A percentile compares a stretch with the other conserved stretches of the same genome.
phyloP scores from a whole-genome alignment of 2,329 filamentous ascomycete species.

The Neurospora crassa region DNA sequence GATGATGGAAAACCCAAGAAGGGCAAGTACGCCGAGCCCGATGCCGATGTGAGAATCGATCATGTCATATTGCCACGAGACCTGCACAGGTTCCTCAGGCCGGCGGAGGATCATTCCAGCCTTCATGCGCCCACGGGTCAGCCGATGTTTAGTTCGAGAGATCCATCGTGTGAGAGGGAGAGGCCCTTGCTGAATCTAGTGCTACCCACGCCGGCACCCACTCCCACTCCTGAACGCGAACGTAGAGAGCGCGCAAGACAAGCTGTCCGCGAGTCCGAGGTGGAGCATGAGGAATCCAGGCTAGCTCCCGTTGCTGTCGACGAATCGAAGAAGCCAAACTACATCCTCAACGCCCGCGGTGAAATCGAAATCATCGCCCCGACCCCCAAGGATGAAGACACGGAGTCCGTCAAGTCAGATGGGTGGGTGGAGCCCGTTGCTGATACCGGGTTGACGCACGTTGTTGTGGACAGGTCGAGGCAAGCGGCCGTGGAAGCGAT shows the following conservation, averaged over 20 bases:
- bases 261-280: neutral
- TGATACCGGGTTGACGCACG: neutral
- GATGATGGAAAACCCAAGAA: constrained; percentile 35
- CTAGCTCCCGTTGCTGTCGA: constrained; percentile 8
- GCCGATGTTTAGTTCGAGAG: constrained; percentile 34
- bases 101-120: constrained; percentile 14
- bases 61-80: constrained; percentile 47
- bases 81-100: constrained; percentile 26
- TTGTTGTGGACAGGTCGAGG: neutral
- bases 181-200: constrained; percentile 52
- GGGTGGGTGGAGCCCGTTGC: neutral
- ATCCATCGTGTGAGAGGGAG: constrained; percentile 44
- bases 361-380: constrained; percentile 34
- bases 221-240: constrained; percentile 33
- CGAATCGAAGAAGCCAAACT: constrained; percentile 9
- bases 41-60: constrained; percentile 56
- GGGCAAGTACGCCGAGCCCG: constrained; percentile 45
- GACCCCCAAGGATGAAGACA: constrained; percentile 25
- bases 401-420: constrained; percentile 41
- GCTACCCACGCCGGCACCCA: constrained; percentile 46
- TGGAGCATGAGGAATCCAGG: constrained; percentile 13
- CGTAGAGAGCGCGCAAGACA: constrained; percentile 23
- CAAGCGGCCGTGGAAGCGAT: constrained; percentile 1
- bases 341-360: constrained; percentile 28
- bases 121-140: constrained; percentile 18